Base-by-base conservation (phyloP, 768 basidiomycete species). In the Mycena albidolilacea region DNA sequence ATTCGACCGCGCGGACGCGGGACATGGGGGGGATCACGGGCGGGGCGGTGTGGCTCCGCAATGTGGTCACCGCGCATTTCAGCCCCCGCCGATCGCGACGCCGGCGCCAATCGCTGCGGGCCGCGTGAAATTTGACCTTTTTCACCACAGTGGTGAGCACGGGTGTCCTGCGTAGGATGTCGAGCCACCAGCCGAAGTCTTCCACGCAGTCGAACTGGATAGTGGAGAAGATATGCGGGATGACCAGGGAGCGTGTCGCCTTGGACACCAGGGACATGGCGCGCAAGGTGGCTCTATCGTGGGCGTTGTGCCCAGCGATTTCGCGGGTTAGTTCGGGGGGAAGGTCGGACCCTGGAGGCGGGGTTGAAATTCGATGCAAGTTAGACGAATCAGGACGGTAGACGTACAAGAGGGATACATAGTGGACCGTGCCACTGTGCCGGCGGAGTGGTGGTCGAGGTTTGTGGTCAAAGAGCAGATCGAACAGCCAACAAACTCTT, bases 151-250 rank as follows among this genome's bases (percentile, higher is more conserved):
- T 50, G 14, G 12, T 7, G 14, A 75, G 52, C 5, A 17, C 21
- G 21, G 70, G 74, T 30, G 67, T 71, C 19, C 64, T 21, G n/a
- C n/a, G 14, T 11, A 70, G 50, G 58, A 75, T 71, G 14, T 60
- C 64, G 8, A 67, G 57, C 74, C 74, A 75, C 9, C 48, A 30
- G 5, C 17, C 3, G n/a, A 75, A 70, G 30, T 75, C 74, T n/a
- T 72, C 67, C 11, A 21, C 58, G 14, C 48, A 70, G 17, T 58
- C 44, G n/a, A 72, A 75, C 35, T 48, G 71, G 7, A 72, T 39
- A 15, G 15, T 1, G 3, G 71, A 69, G 46, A 75, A 72, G 5
- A 75, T 41, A 9, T 68, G 41, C 10, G 19, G 8, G 0, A 75
- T 66, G 17, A 64, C 67, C 7, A 38, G 23, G 43, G 52, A 46